phyloP scores from a whole-genome alignment of 768 basidiomycete species.

The Tulasnella sp. region DNA sequence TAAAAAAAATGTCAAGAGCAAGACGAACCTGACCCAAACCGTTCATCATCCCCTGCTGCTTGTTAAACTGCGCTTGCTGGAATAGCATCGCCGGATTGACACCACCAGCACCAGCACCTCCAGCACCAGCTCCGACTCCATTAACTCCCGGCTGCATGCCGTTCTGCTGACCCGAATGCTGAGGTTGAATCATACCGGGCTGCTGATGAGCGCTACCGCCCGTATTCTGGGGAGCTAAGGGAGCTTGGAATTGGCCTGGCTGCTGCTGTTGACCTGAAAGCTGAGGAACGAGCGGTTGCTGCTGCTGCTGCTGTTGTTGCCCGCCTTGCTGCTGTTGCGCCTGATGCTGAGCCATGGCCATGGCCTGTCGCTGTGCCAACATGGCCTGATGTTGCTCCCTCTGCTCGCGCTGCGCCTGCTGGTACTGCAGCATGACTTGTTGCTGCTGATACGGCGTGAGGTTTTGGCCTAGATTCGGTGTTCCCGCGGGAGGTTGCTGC shows the following conservation, averaged over 20 bases:
- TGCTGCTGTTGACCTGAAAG: conserved; percentile 29
- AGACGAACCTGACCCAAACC: not conserved
- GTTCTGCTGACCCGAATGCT: conserved; percentile 20
- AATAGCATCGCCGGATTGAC: conserved; percentile 14
- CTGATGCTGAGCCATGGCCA: conserved; percentile 30
- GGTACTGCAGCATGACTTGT: conserved; percentile 29
- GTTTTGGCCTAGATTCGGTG: conserved; percentile 11
- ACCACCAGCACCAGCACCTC: not conserved
- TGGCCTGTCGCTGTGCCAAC: conserved; percentile 25
- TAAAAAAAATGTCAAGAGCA: not conserved
- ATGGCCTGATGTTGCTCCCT: conserved; percentile 31
- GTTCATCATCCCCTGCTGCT: conserved; percentile 22
- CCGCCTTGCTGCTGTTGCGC: conserved; percentile 33
- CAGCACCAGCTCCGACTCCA: not conserved
- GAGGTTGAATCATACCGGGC: not conserved
- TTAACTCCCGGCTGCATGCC: not conserved
- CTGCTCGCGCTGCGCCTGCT: conserved; percentile 35
- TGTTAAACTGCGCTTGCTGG: conserved; percentile 3
- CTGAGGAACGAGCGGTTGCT: conserved; percentile 21
- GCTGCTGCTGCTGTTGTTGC: conserved; percentile 29
- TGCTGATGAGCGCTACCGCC: not conserved
- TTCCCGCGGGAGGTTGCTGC: not conserved
- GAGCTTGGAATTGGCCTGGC: conserved; percentile 11
- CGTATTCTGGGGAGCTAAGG: not conserved
- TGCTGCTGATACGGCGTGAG: conserved; percentile 32